Evolutionary conservation across 2,329 filamentous ascomycete species (phyloP), one percentile per base, ranked within the genome.

Genomic region (Elsinoe arachidis): DNA sequence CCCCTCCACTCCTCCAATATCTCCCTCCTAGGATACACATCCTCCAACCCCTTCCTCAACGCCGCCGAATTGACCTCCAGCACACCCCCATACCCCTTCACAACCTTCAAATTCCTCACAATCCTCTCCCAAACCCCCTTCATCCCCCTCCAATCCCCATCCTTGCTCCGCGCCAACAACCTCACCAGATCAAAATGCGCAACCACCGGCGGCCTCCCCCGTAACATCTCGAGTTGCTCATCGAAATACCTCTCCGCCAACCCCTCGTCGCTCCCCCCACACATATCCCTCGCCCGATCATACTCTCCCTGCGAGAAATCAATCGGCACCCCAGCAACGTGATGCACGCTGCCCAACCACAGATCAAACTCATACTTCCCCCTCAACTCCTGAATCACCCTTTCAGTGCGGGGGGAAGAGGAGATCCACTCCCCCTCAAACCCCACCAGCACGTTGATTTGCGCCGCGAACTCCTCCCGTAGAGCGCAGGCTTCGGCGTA

Each of bases 391-490:
- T 74, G 67, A 59, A 95, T 84, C 47, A 86, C 73, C 0, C 70
- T 72, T 9, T 14, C 2, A 2, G 33, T 46, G 64, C 84, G 82
- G 2, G 80, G 82, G 2, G 76, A 78, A 0, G 85, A 79, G 5
- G 91, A 85, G 69, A 96, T 93, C 84, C 89, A 99, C 70, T 99
- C 93, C 56, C 83, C 82, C 72, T 99, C 93, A 69, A 97, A 96
- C 46, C 89, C 93, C 68, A 99, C 84, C 43, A 96, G 79, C 62
- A 99, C 78, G 57, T 85, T 78, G 64, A 99, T 90, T 61, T 85
- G 77, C 7, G 74, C 67, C 5, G 81, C 78, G 73, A 96, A 96
- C 62, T 79, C 80, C 2, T 74, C 70, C 57, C 86, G 86, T 30
- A 99, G 77, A 34, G 87, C 83, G 55, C 78, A 72, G 7, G 93